Percentiles rank a stretch among this genome's conserved stretches.
These are phyloP conservation scores for Leucocoprinus sp. DNA, from an alignment of 768 basidiomycete genomes.

Conservation along the genomic window DNA sequence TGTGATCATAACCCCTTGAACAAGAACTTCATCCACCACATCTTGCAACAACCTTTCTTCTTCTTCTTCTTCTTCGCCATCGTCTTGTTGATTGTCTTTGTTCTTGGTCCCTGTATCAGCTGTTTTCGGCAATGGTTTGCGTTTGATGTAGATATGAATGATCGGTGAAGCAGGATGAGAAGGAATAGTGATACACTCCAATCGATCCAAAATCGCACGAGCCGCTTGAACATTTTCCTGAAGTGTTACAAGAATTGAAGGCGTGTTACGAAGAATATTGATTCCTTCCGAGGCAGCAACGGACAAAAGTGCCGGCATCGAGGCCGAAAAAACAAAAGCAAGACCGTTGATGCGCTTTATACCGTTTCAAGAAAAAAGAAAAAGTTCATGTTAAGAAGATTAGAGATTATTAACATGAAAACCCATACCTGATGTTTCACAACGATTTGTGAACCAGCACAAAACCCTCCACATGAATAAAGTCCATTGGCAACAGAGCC, in stretches of 20 bases:
- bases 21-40: constrained; percentile 79
- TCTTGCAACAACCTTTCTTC: constrained; percentile 87
- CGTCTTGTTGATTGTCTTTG: constrained; percentile 53
- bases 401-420: no score
- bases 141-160: constrained; percentile 71
- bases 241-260: constrained; percentile 65
- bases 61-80: no score
- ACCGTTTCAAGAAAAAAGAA: neutral
- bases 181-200: constrained; percentile 76
- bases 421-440: constrained; percentile 83
- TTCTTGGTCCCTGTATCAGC: constrained; percentile 41
- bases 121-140: constrained; percentile 22
- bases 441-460: constrained; percentile 77
- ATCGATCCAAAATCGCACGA: constrained; percentile 71
- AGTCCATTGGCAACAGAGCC: constrained; percentile 85
- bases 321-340: constrained; percentile 93
- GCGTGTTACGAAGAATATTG: constrained; percentile 65
- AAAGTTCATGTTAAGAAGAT: neutral
- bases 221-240: constrained; percentile 77
- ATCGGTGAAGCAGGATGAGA: constrained; percentile 83
- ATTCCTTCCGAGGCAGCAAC: constrained; percentile 86
- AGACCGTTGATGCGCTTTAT: constrained; percentile 87
- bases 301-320: constrained; percentile 84
- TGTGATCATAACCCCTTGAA: constrained; percentile 80
- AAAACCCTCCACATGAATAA: constrained; percentile 86